These are phyloP conservation scores for Phytophthora tentaculata DNA, from an alignment of 352 stramenopile species.

Conservation along the genomic window DNA sequence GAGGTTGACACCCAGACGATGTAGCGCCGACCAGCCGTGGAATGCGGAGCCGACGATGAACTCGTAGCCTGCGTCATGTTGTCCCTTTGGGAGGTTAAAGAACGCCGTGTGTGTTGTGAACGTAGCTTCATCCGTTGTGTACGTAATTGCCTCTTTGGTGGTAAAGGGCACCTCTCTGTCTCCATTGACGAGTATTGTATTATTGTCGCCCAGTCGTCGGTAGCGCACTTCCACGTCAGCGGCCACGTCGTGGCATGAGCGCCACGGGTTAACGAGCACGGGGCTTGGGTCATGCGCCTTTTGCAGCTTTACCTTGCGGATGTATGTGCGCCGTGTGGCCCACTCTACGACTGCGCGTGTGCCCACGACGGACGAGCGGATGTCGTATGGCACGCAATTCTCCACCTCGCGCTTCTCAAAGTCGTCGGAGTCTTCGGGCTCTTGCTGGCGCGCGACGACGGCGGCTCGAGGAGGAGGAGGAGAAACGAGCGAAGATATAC, in stretches of 20 bases:
- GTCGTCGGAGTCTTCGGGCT: slow-evolving; percentile 58
- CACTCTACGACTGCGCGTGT: slow-evolving; percentile 68
- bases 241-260: slow-evolving; percentile 70
- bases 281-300: slow-evolving; percentile 43
- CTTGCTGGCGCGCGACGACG: slow-evolving; percentile 34
- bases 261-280: slow-evolving; percentile 53
- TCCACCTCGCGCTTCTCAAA: slow-evolving; percentile 84
- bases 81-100: slow-evolving; percentile 39
- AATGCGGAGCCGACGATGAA: slow-evolving; percentile 80
- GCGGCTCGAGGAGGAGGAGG: slow-evolving; percentile 16
- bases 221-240: slow-evolving; percentile 64
- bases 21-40: slow-evolving; percentile 79
- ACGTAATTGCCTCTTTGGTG: slow-evolving; percentile 59
- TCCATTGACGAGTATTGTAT: slow-evolving; percentile 29
- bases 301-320: slow-evolving; percentile 62
- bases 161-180: slow-evolving; percentile 40
- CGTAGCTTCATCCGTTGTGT: slow-evolving; percentile 56
- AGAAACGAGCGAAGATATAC: slow-evolving; percentile 3
- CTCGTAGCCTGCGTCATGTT: slow-evolving; percentile 46
- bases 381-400: slow-evolving; percentile 86
- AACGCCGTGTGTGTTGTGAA: slow-evolving; percentile 74
- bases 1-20: slow-evolving; percentile 62
- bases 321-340: slow-evolving; percentile 75
- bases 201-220: slow-evolving; percentile 44
- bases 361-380: slow-evolving; percentile 71